Evolutionary conservation across 495 filamentous ascomycete genomes (phyloP).

Genomic region (Daldinia grandis): DNA sequence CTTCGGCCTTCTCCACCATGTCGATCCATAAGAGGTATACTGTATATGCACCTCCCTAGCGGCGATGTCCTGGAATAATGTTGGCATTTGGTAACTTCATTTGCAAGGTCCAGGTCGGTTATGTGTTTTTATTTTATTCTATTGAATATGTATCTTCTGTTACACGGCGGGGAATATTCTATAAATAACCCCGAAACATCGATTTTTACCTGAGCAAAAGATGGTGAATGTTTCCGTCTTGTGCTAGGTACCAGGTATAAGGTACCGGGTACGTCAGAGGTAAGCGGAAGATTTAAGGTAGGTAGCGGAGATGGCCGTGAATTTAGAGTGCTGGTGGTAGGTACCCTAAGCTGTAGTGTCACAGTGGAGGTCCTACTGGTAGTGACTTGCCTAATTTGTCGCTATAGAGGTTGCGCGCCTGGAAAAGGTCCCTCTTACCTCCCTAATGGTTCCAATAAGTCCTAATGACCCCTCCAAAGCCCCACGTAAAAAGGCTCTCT

Average conservation of each 20-base stretch:
- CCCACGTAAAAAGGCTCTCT: constrained; percentile 29
- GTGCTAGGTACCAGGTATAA: neutral
- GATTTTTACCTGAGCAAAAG: neutral
- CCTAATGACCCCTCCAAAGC: constrained; percentile 15
- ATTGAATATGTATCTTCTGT: neutral
- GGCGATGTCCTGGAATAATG: neutral
- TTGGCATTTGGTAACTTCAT: neutral
- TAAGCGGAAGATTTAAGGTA: neutral
- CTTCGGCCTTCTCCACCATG: constrained; percentile 1
- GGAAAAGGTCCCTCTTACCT: constrained; percentile 1
- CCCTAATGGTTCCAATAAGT: neutral
- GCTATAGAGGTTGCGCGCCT: constrained; percentile 7
- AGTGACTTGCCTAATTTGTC: constrained; percentile 32
- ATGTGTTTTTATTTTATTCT: neutral
- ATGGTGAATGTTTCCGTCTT: neutral
- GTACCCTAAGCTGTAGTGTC: constrained; percentile 1
- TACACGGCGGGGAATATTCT: constrained; percentile 2
- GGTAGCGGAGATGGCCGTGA: constrained; percentile 33
- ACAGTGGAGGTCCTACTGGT: constrained; percentile 5
- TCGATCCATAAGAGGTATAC: neutral
- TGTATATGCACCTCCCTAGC: neutral
- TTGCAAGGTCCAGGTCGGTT: neutral
- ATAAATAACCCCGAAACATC: neutral
- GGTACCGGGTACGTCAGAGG: too few relatives aligned
- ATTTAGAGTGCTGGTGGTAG: constrained; percentile 16